Percentiles rank a stretch among this genome's conserved stretches.
These are phyloP conservation scores for Ophiorrhiza pumila DNA, from an alignment of 257 asterid genomes.

Conservation along the genomic window DNA sequence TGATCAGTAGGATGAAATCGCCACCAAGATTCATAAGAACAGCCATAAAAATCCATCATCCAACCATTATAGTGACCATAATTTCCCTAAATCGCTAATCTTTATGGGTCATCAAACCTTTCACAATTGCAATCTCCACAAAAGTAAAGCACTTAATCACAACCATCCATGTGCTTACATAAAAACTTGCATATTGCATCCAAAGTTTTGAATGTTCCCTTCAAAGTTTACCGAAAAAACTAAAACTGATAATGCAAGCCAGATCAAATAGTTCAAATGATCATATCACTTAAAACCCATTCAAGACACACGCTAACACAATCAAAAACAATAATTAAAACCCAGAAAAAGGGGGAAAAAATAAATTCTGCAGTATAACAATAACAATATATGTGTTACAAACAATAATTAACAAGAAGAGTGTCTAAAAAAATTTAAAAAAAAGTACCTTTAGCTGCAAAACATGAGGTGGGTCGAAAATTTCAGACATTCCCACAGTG, in stretches of 20 bases:
- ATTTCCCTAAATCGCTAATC: neutral
- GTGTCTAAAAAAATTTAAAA: neutral
- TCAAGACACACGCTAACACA: slow-evolving; percentile 2
- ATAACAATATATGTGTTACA: slow-evolving; percentile 16
- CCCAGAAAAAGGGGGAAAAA: slow-evolving; percentile 19
- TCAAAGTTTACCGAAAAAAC: neutral
- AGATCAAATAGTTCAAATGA: neutral
- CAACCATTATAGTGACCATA: neutral
- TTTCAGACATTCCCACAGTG: slow-evolving; percentile 88
- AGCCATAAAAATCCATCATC: neutral
- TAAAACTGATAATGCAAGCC: neutral
- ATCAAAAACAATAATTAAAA: slow-evolving; percentile 10
- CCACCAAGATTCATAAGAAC: neutral
- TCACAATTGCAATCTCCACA: neutral
- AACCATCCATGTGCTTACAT: neutral
- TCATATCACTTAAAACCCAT: neutral
- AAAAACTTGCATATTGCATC: neutral
- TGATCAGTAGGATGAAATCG: neutral
- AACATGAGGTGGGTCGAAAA: slow-evolving; percentile 65
- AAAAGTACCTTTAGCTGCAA: slow-evolving; percentile 64
- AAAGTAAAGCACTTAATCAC: neutral
- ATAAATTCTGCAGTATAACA: slow-evolving; percentile 15
- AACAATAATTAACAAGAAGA: too few species aligned
- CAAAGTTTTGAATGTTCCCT: neutral
- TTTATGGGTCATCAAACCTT: neutral